Base-by-base conservation (phyloP, 2,329 filamentous ascomycete species). In the Aspergillus neotritici region DNA sequence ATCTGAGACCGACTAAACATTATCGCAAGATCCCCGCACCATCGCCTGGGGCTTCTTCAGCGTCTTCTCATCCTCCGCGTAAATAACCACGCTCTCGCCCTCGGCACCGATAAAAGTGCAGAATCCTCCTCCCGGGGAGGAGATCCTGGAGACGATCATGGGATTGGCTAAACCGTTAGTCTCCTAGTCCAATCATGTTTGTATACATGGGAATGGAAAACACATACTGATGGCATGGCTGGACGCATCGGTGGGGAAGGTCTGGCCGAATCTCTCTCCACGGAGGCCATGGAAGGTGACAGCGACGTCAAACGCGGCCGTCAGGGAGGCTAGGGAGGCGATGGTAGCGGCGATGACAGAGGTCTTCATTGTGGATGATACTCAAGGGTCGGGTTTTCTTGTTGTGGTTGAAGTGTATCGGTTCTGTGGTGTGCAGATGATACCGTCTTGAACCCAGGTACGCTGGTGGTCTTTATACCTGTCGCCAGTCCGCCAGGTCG, bases 251-350 rank as follows among this genome's bases (percentile, higher is more conserved):
- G 43, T 34, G 1, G 47, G 44, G 12, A 49, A 38, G 7, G 32
- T 13, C 37, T 33, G 36, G 37, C 28, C 17, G 40, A 44, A 44
- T 1, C 33, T 44, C 13, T 46, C 31, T 25, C 31, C 25, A 14
- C 36, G 31, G 4, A 25, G 43, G 17, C 47, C 47, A 16, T 47
- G 34, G 37, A 47, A 47, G n/a, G 40, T 47, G 31, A 44, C 34
- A 1, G 37, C 37, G 16, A 49, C 47, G 31, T 49, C 29, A n/a
- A 49, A 45, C n/a, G 42, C 43, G 12, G 33, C 10, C 14, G 33
- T 29, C 15, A 45, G 15, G 16, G 43, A 40, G 14, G 34, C 31
- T n/a, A 35, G 30, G 17, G 42, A 29, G 11, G 37, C 47, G 12
- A 29, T 21, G 28, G 34, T 34, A 3, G 43, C 36, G 3, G 34